Conservation (phyloP, 2,329 filamentous ascomycete genomes). For the Beauveria pseudobassiana region DNA sequence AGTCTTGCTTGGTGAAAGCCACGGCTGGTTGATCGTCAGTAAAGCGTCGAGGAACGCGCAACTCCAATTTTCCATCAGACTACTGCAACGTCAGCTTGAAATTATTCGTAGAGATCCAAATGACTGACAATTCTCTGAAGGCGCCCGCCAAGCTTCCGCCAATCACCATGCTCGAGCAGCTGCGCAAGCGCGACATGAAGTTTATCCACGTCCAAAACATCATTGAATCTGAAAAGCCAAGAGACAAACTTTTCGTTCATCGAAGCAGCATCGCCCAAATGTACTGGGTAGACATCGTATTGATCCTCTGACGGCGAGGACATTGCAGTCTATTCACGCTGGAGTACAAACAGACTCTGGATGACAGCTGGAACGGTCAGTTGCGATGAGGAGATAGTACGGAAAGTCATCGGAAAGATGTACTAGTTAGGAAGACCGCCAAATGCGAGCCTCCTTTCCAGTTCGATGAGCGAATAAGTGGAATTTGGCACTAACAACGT, state of each 20-base stretch:
- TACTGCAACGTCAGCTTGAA: background rate
- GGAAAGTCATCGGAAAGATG: background rate
- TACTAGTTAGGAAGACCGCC: background rate
- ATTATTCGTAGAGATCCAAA: background rate
- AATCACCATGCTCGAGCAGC: constrained; percentile 35
- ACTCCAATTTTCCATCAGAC: background rate
- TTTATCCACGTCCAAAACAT: constrained; percentile 35
- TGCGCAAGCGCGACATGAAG: constrained; percentile 28
- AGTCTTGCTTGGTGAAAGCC: constrained; percentile 1
- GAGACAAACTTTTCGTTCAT: constrained; percentile 21
- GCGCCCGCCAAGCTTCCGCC: constrained; percentile 40
- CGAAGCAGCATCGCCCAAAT: constrained; percentile 24
- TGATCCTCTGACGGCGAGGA: background rate
- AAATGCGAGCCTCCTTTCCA: background rate
- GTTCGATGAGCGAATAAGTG: background rate
- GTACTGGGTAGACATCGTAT: constrained; percentile 23
- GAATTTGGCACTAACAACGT: background rate
- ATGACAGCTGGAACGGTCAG: background rate
- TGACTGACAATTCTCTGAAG: constrained; percentile 16
- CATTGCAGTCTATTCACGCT: background rate
- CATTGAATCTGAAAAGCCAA: constrained; percentile 35
- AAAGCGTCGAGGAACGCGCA: constrained; percentile 4
- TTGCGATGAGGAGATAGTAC: background rate
- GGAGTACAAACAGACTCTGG: background rate
- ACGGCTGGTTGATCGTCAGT: background rate